These are phyloP conservation scores for Phaeophleospora eucalypticola DNA, from an alignment of 2,329 filamentous ascomycete species.

Conservation along the genomic window DNA sequence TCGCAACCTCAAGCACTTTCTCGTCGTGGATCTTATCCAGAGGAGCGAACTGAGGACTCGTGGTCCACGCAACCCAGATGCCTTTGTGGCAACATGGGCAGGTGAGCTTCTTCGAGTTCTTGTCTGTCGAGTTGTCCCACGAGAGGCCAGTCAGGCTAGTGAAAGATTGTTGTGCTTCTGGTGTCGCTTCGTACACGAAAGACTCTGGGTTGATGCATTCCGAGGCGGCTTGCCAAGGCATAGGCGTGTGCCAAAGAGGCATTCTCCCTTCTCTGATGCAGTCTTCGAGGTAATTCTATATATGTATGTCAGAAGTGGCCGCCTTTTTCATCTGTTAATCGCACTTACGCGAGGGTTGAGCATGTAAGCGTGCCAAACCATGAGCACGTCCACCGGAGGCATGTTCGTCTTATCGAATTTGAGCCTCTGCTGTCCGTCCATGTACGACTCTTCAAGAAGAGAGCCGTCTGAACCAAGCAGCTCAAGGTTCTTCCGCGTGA, in stretches of 20 bases:
- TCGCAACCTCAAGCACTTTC: conserved; percentile 28
- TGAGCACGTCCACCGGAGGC: conserved; percentile 59
- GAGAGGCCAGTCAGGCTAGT: conserved; percentile 43
- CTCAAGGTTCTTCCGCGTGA: conserved; percentile 9
- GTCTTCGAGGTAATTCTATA: conserved; percentile 76
- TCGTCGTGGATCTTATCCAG: conserved; percentile 4
- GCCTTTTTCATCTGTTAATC: too few relatives aligned
- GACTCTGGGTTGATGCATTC: conserved; percentile 53
- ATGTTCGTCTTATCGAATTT: conserved; percentile 14
- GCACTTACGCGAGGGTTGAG: conserved; percentile 69
- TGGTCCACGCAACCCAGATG: conserved; percentile 58
- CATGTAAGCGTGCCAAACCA: conserved; percentile 78
- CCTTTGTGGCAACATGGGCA: conserved; percentile 53
- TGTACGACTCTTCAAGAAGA: conserved; percentile 13
- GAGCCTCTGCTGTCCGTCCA: conserved; percentile 1
- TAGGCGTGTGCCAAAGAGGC: conserved; percentile 56
- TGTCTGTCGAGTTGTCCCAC: conserved; percentile 60
- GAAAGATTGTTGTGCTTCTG: conserved; percentile 48
- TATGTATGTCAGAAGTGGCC: too few relatives aligned
- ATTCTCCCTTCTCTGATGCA: conserved; percentile 57
- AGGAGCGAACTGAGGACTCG: conserved; percentile 31
- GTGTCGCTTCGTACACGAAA: conserved; percentile 54
- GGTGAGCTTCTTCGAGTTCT: conserved; percentile 43
- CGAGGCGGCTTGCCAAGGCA: conserved; percentile 63
- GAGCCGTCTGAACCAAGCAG: conserved; percentile 11